phyloP scores from a whole-genome alignment of 2,329 filamentous ascomycete genomes.

The Nemania serpens region DNA sequence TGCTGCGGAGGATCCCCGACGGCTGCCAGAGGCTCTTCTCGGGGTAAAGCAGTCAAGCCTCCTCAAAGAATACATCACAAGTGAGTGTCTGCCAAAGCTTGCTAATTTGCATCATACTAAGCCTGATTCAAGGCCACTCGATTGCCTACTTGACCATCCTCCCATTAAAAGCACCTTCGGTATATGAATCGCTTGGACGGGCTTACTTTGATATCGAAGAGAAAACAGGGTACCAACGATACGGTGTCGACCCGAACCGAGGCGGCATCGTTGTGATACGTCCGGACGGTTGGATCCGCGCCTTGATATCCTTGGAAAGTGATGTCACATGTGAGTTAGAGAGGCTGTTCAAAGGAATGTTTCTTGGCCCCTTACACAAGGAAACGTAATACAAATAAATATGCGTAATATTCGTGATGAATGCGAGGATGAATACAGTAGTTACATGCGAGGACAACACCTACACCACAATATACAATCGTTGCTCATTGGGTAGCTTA shows the following conservation, averaged over 20 bases:
- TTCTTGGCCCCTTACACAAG: neutral
- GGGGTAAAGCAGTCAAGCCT: conserved; percentile 9
- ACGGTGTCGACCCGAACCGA: conserved; percentile 22
- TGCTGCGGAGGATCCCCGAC: conserved; percentile 3
- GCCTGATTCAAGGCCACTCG: neutral
- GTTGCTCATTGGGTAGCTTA: too few relatives aligned
- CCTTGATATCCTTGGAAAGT: conserved; percentile 1
- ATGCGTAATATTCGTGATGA: too few relatives aligned
- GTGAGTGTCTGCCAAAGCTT: neutral
- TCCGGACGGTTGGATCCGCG: conserved; percentile 37
- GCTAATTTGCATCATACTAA: neutral
- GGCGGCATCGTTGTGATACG: conserved; percentile 34
- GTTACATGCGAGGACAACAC: too few relatives aligned
- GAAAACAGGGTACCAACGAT: conserved; percentile 25
- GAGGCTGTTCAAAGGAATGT: conserved; percentile 8
- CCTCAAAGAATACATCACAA: conserved; percentile 19
- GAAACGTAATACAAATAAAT: neutral
- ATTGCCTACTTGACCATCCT: conserved; percentile 31
- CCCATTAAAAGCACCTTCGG: conserved; percentile 24
- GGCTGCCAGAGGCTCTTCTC: conserved; percentile 9
- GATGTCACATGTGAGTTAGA: conserved; percentile 11
- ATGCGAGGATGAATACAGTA: too few relatives aligned
- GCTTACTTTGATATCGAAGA: conserved; percentile 29
- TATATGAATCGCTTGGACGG: conserved; percentile 29
- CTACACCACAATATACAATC: too few relatives aligned